These are phyloP conservation scores for Tylopilus sp. DNA, from an alignment of 768 basidiomycete genomes.

Conservation along the genomic window DNA sequence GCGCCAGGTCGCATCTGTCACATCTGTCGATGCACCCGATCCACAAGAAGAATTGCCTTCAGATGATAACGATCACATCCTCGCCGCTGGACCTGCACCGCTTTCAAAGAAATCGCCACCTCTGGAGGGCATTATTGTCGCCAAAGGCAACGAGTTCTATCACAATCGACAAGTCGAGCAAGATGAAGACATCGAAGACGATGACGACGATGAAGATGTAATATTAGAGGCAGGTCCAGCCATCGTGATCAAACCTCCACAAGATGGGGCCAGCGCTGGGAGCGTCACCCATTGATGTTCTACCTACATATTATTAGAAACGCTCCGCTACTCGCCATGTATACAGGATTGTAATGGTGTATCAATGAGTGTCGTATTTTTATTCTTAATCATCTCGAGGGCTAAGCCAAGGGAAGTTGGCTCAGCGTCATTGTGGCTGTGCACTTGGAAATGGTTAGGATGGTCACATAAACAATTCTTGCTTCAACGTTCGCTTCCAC, in stretches of 20 bases:
- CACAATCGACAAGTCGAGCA: conserved; percentile 48
- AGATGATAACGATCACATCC: conserved; percentile 44
- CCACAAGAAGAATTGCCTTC: conserved; percentile 32
- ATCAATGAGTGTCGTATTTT: conserved; percentile 4
- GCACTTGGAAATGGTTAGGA: background rate
- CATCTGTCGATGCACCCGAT: conserved; percentile 34
- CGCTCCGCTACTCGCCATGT: conserved; percentile 13
- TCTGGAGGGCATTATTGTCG: conserved; percentile 31
- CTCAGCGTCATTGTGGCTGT: conserved; percentile 1
- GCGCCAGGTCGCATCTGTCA: conserved; percentile 47
- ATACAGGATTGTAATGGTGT: conserved; percentile 11
- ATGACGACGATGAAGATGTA: conserved; percentile 63
- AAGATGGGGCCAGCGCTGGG: conserved; percentile 24
- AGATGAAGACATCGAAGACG: conserved; percentile 60
- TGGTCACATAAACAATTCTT: background rate
- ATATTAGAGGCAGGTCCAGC: conserved; percentile 75
- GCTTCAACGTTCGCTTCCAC: background rate
- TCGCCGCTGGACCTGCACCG: conserved; percentile 55
- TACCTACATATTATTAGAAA: conserved; percentile 11
- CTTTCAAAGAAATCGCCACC: conserved; percentile 40
- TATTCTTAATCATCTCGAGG: background rate
- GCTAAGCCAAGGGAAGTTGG: background rate
- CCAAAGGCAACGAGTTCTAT: conserved; percentile 37
- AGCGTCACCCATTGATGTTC: conserved; percentile 17
- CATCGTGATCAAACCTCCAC: conserved; percentile 39